Base-by-base conservation (phyloP, 1,284 basidiomycete genomes). In the Rhodotorula sp. region DNA sequence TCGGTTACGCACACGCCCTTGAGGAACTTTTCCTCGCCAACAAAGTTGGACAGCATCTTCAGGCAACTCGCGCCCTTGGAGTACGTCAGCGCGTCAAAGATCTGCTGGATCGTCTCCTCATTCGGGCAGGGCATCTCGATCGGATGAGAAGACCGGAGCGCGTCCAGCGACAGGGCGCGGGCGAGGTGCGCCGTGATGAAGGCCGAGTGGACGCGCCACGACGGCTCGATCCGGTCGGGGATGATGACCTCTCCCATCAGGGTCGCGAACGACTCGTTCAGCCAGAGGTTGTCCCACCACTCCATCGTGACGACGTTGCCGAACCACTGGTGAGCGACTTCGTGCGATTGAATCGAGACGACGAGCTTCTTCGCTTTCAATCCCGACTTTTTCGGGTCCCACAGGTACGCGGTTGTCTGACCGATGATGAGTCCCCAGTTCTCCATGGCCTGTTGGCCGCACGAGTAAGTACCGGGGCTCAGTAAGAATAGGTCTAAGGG, bases 61-160 rank as follows among this genome's bases (percentile, higher is more conserved):
- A 98, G 86, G 33, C 97, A 94, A 85, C 89, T 90, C n/a, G 87
- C 91, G 61, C 54, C 62, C 54, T 63, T 56, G 20, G 62, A 64
- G 55, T 69, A 69, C 24, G 68, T 67, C 53, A 73, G 63, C 24
- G 71, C 69, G 30, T 73, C 74, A 29, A 73, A 75, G 58, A 71
- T 71, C 59, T 71, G 72, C 60, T 71, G 65, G 37, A 74, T 69
- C 53, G 67, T 76, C 20, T 70, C 68, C 55, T 74, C 73, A 53
- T 95, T 91, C 0, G 91, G 91, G 78, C 90, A 93, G 18, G 90
- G 89, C 33, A 97, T 92, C 82, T 99, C 93, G 78, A 99, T 93
- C 1, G 95, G 91, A 81, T 99, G 95, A 48, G 91, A 95, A 20
- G 93, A 95, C 22, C 91, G 83, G 80, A 95, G 93, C 15, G 91